These are phyloP conservation scores for Trametes elegans DNA, from an alignment of 768 basidiomycete genomes.

Conservation along the genomic window DNA sequence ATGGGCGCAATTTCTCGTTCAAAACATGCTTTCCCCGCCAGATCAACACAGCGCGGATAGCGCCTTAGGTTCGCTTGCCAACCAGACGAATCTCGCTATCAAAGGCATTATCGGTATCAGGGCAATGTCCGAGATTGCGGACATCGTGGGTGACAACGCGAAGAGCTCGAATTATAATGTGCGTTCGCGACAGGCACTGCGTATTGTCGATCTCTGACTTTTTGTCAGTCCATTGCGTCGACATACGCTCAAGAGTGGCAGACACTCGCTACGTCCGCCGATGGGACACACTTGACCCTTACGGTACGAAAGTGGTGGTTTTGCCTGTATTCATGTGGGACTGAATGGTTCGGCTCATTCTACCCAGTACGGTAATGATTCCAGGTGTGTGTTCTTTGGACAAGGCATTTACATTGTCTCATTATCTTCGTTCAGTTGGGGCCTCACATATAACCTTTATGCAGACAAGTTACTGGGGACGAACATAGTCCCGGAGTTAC, in stretches of 20 bases:
- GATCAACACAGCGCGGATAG: conserved; percentile 39
- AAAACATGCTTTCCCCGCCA: conserved; percentile 42
- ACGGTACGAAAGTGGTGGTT: conserved; percentile 34
- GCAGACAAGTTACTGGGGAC: conserved; percentile 38
- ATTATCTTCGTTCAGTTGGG: no score
- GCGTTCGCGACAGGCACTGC: no score
- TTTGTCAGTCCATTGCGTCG: conserved; percentile 50
- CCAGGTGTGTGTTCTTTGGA: no score
- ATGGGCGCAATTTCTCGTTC: conserved; percentile 64
- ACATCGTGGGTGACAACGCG: conserved; percentile 29
- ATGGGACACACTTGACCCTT: conserved; percentile 53
- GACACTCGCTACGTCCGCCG: conserved; percentile 46
- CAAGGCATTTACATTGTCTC: no score
- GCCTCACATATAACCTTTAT: conserved; percentile 40
- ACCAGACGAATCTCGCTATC: conserved; percentile 45
- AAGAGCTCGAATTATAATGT: conserved; percentile 34
- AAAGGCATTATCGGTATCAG: conserved; percentile 47
- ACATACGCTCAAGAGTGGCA: conserved; percentile 56
- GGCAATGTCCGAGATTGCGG: conserved; percentile 37
- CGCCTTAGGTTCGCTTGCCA: conserved; percentile 38
- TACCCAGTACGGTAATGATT: conserved; percentile 48
- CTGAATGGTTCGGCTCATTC: no score
- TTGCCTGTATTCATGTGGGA: no score
- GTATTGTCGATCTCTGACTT: no score
- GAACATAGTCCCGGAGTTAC: conserved; percentile 34